phyloP scores from a whole-genome alignment of 768 basidiomycete species.

The Baorangia bicolor region DNA sequence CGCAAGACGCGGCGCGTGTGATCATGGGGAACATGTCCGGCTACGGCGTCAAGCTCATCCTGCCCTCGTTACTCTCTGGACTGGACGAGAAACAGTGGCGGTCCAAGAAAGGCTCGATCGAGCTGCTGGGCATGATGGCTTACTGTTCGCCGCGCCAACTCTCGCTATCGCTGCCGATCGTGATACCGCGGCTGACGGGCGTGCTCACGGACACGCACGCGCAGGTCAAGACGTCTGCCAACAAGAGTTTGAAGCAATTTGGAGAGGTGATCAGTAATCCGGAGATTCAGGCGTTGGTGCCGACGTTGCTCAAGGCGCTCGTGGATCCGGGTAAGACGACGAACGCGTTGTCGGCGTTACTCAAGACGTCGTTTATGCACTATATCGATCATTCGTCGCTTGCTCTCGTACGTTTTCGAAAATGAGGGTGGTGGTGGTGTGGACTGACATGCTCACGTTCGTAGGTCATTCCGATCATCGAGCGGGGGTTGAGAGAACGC shows the following conservation, averaged over 20 bases:
- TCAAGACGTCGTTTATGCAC: constrained; percentile 96
- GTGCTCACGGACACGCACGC: constrained; percentile 97
- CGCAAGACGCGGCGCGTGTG: constrained; percentile 85
- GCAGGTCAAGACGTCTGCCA: constrained; percentile 90
- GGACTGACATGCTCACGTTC: neutral
- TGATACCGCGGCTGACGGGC: constrained; percentile 92
- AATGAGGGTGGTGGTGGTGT: neutral
- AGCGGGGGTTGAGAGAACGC: constrained; percentile 88
- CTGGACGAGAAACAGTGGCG: constrained; percentile 99
- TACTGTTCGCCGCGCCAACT: constrained; percentile 96
- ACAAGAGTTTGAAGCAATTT: constrained; percentile 94
- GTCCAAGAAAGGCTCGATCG: constrained; percentile 96
- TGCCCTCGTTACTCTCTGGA: constrained; percentile 85
- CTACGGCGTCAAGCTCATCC: constrained; percentile 92
- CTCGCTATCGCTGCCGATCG: constrained; percentile 91
- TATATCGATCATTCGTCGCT: constrained; percentile 97
- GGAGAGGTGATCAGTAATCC: constrained; percentile 98
- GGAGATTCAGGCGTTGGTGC: constrained; percentile 90
- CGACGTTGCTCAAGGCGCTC: constrained; percentile 87
- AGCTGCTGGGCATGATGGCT: constrained; percentile 96
- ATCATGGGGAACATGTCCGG: constrained; percentile 96
- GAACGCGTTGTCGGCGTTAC: constrained; percentile 76
- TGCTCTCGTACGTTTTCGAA: constrained; percentile 58
- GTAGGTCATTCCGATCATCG: constrained; percentile 91
- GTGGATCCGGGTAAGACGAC: constrained; percentile 93